Evolutionary conservation across 768 basidiomycete genomes (phyloP).

Genomic region (Rhodotorula taiwanensis): DNA sequence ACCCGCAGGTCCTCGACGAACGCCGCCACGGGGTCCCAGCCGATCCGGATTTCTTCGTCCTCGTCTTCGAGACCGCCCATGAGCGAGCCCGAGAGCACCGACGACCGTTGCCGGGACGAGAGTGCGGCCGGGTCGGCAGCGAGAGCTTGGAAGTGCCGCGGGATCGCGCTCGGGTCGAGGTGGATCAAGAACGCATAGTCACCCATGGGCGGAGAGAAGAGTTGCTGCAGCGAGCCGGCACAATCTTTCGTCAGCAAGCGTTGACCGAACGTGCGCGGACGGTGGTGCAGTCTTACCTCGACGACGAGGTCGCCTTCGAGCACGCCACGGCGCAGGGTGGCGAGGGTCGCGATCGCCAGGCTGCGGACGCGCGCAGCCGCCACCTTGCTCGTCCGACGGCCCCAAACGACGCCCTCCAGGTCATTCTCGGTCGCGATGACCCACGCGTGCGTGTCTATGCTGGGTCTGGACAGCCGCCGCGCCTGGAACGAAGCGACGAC

Average conservation of each 20-base stretch:
- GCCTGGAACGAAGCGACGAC: conserved; percentile 45
- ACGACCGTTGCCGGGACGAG: conserved; percentile 28
- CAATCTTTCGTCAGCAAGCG: no score
- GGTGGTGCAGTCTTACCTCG: conserved; percentile 54
- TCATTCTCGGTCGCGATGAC: conserved; percentile 72
- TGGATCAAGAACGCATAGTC: conserved; percentile 82
- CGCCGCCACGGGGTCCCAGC: conserved; percentile 69
- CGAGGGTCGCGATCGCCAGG: conserved; percentile 69
- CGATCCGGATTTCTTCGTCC: conserved; percentile 50
- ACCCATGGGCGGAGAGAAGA: conserved; percentile 73
- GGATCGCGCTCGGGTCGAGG: conserved; percentile 58
- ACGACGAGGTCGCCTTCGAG: conserved; percentile 55
- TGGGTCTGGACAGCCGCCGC: conserved; percentile 44
- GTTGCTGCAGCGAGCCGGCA: conserved; percentile 53
- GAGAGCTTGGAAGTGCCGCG: conserved; percentile 70
- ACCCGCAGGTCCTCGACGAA: conserved; percentile 70
- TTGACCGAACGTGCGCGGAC: no score
- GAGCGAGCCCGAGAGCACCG: conserved; percentile 25
- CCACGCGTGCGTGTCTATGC: conserved; percentile 57
- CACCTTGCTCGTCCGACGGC: conserved; percentile 56
- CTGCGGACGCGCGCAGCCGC: conserved; percentile 66
- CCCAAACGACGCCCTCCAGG: conserved; percentile 68
- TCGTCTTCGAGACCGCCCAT: conserved; percentile 39
- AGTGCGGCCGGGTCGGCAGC: conserved; percentile 52
- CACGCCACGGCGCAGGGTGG: conserved; percentile 52